These are phyloP conservation scores for Staphylotrichum longicolle DNA, from an alignment of 495 filamentous ascomycete species.

Conservation along the genomic window DNA sequence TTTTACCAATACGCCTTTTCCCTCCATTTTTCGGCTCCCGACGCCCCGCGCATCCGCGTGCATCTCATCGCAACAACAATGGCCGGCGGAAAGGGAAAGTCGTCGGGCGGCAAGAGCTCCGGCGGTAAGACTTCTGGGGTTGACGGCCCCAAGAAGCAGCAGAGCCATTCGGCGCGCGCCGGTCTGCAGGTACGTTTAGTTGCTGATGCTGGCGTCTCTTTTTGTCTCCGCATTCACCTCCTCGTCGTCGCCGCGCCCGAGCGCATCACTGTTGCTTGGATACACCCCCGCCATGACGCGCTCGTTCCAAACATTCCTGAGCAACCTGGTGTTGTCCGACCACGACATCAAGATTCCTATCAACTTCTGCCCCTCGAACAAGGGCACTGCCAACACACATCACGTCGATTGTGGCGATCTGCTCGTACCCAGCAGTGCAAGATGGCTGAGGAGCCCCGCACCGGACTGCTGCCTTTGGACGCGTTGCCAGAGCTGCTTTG, in stretches of 20 bases:
- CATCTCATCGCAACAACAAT: constrained; percentile 36
- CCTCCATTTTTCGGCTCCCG: constrained; percentile 10
- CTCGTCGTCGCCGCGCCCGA: neutral
- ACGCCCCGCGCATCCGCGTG: constrained; percentile 33
- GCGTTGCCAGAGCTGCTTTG: neutral
- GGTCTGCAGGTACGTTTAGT: constrained; percentile 86
- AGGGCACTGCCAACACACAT: neutral
- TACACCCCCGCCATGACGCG: neutral
- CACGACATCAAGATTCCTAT: neutral
- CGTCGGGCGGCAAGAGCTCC: constrained; percentile 81
- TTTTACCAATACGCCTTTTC: neutral
- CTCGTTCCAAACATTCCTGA: constrained; percentile 11
- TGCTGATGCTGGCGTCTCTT: constrained; percentile 4
- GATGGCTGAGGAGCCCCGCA: constrained; percentile 1
- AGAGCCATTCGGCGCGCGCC: constrained; percentile 97
- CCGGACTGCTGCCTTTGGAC: neutral
- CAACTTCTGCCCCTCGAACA: too few relatives aligned
- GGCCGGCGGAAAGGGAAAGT: constrained; percentile 91
- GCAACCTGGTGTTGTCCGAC: constrained; percentile 1
- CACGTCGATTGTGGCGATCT: constrained; percentile 8
- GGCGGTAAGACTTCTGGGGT: constrained; percentile 78
- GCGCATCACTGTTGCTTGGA: neutral
- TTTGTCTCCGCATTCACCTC: neutral
- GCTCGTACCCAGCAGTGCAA: neutral
- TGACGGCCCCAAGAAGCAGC: constrained; percentile 79